Evolutionary conservation across 1,139 yeast genomes (phyloP), one percentile per base, ranked within the genome.

Genomic region (Candida labiduridarum): DNA sequence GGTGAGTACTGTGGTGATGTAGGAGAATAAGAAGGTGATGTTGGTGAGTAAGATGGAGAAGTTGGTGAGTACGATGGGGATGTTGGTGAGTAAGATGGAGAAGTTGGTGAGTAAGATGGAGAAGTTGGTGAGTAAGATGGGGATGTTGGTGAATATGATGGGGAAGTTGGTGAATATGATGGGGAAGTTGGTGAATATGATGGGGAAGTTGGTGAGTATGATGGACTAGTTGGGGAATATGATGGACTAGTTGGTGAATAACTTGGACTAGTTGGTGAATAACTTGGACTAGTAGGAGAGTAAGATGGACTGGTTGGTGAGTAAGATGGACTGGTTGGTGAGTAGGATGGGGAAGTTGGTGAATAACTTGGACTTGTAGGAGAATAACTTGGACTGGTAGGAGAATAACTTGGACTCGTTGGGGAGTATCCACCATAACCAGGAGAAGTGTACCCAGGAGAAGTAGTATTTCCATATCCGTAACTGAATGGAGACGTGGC

Each of bases 1-100:
- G 96, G 96, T 0, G 86, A 78, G 67, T 87, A 89, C 1, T 74
- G 62, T 54, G 96, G 96, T 1, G 89, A 83, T 0, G 94, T 86
- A 52, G 94, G 94, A 0, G 84, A 74, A 65, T 84, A 84, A 2
- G 74, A 62, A 57, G 95, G 94, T 1, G 88, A 82, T 0, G 94
- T 85, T 45, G 88, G 89, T 1, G 80, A 70, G 63, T 84, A 84
- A 2, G 68, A 57, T 60, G 95, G 94, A 1, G 88, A 82, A 0
- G 94, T 85, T 45, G 88, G 89, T 0, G 80, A 70, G 63, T 84
- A 84, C 2, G 68, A 58, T 61, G 79, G 79, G 1, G 74, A 68
- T 0, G 79, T 73, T 52, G 87, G 86, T 1, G 80, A 71, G 62
- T 83, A 83, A 0, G 69, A 57, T 61, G 87, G 87, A 0, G 85